A percentile compares a stretch with the other conserved stretches of the same genome.
Conservation (phyloP, 75 land plant genomes). For the Selaginella tamariscina region DNA sequence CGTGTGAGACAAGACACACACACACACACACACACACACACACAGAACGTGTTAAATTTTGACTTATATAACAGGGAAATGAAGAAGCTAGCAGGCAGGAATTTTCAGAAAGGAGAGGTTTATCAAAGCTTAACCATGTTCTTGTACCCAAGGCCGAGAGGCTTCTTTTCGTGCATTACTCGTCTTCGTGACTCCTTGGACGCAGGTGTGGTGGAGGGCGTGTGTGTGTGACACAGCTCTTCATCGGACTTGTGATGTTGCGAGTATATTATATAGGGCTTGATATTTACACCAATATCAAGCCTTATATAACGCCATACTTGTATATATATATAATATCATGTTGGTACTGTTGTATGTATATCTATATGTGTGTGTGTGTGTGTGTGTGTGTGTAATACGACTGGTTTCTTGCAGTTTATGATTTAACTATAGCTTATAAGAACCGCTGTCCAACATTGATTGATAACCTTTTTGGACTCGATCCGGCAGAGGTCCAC, state of each 20-base stretch:
- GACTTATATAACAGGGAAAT: constrained; percentile 40
- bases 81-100: constrained; percentile 60
- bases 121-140: constrained; percentile 64
- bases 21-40: no score
- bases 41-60: neutral
- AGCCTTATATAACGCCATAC: no score
- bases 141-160: constrained; percentile 78
- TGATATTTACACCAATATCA: no score
- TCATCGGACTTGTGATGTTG: no score
- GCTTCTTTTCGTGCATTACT: constrained; percentile 60
- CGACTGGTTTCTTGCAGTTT: constrained; percentile 65
- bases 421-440: constrained; percentile 87
- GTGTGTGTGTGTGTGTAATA: no score
- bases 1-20: no score
- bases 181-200: constrained; percentile 52
- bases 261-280: no score
- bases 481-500: constrained; percentile 87
- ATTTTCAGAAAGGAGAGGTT: constrained; percentile 62
- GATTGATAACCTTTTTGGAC: constrained; percentile 65
- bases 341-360: no score
- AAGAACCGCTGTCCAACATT: constrained; percentile 59
- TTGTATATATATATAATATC: no score
- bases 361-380: no score
- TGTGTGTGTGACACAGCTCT: no score
- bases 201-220: constrained; percentile 76